These are phyloP conservation scores for Lactuca sativa DNA, from an alignment of 129 eudicot species.

Conservation along the genomic window DNA sequence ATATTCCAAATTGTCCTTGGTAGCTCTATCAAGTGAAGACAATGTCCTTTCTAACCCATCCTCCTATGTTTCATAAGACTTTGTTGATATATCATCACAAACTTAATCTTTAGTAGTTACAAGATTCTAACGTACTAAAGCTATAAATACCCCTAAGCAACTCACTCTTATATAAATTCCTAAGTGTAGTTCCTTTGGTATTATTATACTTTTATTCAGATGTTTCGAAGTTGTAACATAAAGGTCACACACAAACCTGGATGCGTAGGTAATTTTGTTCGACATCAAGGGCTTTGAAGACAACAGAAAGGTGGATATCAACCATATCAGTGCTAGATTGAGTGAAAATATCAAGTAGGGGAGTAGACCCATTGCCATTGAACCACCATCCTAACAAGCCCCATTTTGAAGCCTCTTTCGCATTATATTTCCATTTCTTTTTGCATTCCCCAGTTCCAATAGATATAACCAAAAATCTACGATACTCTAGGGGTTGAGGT, in stretches of 20 bases:
- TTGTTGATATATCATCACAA: not conserved
- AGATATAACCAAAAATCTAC: constrained; percentile 43
- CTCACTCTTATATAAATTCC: not conserved
- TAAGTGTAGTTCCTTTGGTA: not conserved
- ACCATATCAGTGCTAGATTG: constrained; percentile 49
- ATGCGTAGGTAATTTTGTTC: constrained; percentile 44
- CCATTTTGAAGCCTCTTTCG: constrained; percentile 41
- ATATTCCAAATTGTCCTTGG: constrained; percentile 28
- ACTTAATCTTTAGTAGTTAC: not conserved
- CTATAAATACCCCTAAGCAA: no score
- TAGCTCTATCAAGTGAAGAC: constrained; percentile 35
- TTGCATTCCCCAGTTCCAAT: constrained; percentile 50
- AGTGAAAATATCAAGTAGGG: constrained; percentile 45
- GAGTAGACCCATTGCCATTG: constrained; percentile 29
- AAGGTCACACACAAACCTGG: constrained; percentile 37
- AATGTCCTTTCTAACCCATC: constrained; percentile 21
- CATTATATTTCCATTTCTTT: constrained; percentile 25
- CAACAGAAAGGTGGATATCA: constrained; percentile 40
- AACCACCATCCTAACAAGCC: constrained; percentile 50
- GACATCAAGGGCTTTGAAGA: constrained; percentile 39
- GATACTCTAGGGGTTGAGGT: constrained; percentile 26
- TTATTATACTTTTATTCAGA: no score
- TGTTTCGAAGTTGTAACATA: not conserved
- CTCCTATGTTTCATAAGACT: constrained; percentile 29
- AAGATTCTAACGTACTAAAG: no score